Base-by-base conservation (phyloP, 768 basidiomycete species). In the Boletus pseudo-olivaceus region DNA sequence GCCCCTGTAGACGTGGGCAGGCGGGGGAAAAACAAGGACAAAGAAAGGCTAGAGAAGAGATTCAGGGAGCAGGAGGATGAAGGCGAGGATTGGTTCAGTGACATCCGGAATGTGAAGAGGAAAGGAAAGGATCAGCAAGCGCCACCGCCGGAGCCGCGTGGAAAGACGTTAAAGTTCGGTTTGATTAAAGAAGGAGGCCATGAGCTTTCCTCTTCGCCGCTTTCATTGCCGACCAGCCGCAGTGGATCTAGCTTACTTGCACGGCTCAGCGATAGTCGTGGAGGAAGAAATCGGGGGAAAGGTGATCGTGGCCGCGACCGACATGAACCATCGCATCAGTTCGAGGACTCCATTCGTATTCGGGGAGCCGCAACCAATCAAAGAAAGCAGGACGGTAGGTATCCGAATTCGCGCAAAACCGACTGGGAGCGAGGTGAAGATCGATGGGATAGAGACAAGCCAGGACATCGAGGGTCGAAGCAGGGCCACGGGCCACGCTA, bases 1-100 rank as follows among this genome's bases (percentile, higher is more conserved):
- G 72, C 76, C 17, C 82, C 83, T 1, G 73, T 75, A 34, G 76
- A 85, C 55, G 88, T 91, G 32, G 90, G 90, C 17, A 81, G 75
- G 63, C 80, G 80, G 58, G 86, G 78, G 4, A 80, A 79, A 58
- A 77, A 76, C 55, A 89, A 85, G 65, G 79, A 83, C 47, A 80
- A 73, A 43, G 81, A 76, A 34, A 78, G 73, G 51, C 64, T 88
- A 67, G 81, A 79, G 58, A 77, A 77, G 61, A 77, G 76, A 52
- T 80, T 78, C 27, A 68, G 73, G 56, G 72, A 72, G 55, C 73
- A 71, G n/a, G 78, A 78, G 23, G 85, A 88, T 45, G 84, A 88
- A 45, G 80, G 79, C 4, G 67, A 57, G 3, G 83, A 88, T 67
- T 90, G 88, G 88, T 91, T 91, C 66, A 73, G 72, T 34, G 74